These are phyloP conservation scores for Coprinellus aureogranulatus DNA, from an alignment of 768 basidiomycete genomes.

Conservation along the genomic window DNA sequence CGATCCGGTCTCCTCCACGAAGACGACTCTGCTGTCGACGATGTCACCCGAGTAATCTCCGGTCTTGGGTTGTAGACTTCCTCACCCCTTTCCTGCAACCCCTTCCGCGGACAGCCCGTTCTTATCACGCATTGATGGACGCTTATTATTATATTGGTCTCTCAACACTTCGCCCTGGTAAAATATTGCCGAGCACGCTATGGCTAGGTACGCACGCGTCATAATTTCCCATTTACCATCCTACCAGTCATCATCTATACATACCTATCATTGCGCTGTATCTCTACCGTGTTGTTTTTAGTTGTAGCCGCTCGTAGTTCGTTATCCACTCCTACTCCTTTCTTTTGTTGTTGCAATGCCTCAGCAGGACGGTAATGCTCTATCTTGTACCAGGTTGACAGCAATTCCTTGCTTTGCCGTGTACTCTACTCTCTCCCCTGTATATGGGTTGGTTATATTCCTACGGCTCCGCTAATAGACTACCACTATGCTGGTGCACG, in stretches of 20 bases:
- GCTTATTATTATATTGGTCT: slow-evolving; percentile 1
- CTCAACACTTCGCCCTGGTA: background rate
- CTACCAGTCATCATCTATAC: background rate
- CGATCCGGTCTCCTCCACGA: slow-evolving; percentile 1
- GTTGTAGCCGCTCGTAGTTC: slow-evolving; percentile 3
- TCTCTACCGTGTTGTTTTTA: slow-evolving; percentile 17
- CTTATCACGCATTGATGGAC: slow-evolving; percentile 4
- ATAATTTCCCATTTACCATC: background rate
- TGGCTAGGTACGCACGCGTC: background rate
- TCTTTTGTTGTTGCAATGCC: slow-evolving; percentile 5
- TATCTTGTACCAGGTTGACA: slow-evolving; percentile 4
- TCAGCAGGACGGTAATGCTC: background rate
- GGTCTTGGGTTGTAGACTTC: slow-evolving; percentile 60
- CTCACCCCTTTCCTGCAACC: background rate
- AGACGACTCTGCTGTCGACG: slow-evolving; percentile 34
- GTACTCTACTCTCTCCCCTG: slow-evolving; percentile 12
- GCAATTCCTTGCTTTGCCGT: slow-evolving; percentile 7
- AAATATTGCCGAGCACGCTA: slow-evolving; percentile 1
- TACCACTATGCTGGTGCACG: background rate
- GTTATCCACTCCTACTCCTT: slow-evolving; percentile 8
- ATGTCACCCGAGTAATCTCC: slow-evolving; percentile 75
- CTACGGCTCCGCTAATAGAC: slow-evolving; percentile 15
- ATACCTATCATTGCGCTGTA: slow-evolving; percentile 16
- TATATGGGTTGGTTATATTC: slow-evolving; percentile 11
- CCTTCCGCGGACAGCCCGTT: background rate